Conservation (phyloP, 805 yeast species). For the Zygotorulaspora danielsina region DNA sequence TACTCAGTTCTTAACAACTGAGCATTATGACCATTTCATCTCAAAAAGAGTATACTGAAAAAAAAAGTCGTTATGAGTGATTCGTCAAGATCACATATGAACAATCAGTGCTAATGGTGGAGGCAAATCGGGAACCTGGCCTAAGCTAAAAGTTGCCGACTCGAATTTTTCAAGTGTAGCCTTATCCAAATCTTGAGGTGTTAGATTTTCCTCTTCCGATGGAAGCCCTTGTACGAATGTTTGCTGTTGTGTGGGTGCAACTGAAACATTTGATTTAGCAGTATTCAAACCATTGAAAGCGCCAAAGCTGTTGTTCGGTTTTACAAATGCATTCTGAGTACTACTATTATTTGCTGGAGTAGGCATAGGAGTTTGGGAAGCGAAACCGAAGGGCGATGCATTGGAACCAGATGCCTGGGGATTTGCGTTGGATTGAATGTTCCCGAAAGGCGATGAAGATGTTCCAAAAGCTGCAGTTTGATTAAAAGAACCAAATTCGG, state of each 20-base stretch:
- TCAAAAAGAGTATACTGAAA: not conserved
- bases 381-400: not conserved
- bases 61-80: constrained; percentile 1
- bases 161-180: constrained; percentile 46
- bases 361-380: not conserved
- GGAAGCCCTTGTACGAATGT: constrained; percentile 36
- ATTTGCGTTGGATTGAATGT: not conserved
- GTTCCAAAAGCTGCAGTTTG: not conserved
- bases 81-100: not conserved
- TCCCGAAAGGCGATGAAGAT: constrained; percentile 2
- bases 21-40: no score
- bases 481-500: not conserved
- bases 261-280: not conserved
- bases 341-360: not conserved
- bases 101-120: constrained; percentile 51
- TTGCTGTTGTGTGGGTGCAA: constrained; percentile 14
- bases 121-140: constrained; percentile 65
- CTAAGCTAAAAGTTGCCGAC: constrained; percentile 47
- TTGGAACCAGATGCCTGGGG: not conserved
- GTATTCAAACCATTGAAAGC: not conserved
- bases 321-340: not conserved
- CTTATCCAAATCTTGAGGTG: constrained; percentile 41
- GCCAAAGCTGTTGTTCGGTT: not conserved
- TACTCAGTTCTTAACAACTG: no score
- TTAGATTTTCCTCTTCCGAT: constrained; percentile 28